Evolutionary conservation across 2,329 filamentous ascomycete genomes (phyloP).

Genomic region (Fusarium penzigii): DNA sequence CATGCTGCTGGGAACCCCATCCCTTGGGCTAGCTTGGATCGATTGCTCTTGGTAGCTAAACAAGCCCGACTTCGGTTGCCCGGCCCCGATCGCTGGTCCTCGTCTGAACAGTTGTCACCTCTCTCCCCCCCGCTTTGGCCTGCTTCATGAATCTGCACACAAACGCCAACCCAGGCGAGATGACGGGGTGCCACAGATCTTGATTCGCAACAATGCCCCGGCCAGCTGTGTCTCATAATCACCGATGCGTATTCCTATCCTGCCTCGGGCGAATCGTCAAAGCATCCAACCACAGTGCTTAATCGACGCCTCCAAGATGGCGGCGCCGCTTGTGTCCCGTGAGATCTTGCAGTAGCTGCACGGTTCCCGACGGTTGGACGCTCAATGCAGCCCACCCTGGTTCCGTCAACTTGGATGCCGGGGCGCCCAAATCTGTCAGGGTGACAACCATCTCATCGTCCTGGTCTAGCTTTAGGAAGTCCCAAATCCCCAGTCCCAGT

Average conservation of each 20-base stretch:
- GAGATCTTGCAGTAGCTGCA: slow-evolving; percentile 34
- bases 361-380: slow-evolving; percentile 28
- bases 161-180: slow-evolving; percentile 38
- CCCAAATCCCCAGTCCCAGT: slow-evolving; percentile 9
- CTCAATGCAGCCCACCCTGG: slow-evolving; percentile 27
- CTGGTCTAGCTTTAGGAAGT: slow-evolving; percentile 17
- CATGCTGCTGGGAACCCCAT: too few species aligned
- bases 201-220: slow-evolving; percentile 38
- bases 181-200: slow-evolving; percentile 44
- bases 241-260: slow-evolving; percentile 21
- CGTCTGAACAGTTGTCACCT: too few species aligned
- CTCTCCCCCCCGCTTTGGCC: too few species aligned
- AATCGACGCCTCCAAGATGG: slow-evolving; percentile 31
- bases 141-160: slow-evolving; percentile 24
- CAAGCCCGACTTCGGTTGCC: too few species aligned
- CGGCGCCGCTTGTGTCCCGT: slow-evolving; percentile 28
- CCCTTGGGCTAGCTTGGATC: too few species aligned
- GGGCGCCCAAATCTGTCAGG: slow-evolving; percentile 19
- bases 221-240: slow-evolving; percentile 28
- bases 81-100: too few species aligned
- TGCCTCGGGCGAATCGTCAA: slow-evolving; percentile 27
- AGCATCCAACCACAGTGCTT: slow-evolving; percentile 25
- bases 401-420: slow-evolving; percentile 38
- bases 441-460: slow-evolving; percentile 27
- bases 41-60: too few species aligned